Evolutionary conservation across 495 filamentous ascomycete species (phyloP).

Genomic region (Penicillium atrosanguineum): DNA sequence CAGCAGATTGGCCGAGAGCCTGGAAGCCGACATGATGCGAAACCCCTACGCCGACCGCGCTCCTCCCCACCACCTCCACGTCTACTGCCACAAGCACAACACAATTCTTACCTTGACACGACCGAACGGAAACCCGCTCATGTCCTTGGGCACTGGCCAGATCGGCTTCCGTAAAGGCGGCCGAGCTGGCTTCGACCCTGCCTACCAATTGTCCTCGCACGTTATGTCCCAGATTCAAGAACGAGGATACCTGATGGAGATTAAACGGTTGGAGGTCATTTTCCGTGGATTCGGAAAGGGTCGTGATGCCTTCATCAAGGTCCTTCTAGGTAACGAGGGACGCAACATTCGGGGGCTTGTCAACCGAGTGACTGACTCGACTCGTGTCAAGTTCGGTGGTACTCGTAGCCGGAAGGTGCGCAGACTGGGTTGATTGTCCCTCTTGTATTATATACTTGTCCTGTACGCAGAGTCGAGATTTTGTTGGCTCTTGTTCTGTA

Average conservation of each 20-base stretch:
- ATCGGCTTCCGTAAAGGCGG: conserved; percentile 80
- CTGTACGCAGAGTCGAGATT: not conserved
- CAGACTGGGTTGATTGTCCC: conserved; percentile 63
- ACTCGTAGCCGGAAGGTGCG: conserved; percentile 78
- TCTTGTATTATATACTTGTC: not conserved
- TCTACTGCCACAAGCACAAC: conserved; percentile 88
- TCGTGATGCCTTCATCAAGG: conserved; percentile 85
- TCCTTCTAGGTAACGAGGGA: conserved; percentile 82
- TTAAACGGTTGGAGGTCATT: conserved; percentile 64
- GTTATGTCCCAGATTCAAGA: conserved; percentile 77
- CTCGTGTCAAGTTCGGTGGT: conserved; percentile 92
- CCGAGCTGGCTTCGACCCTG: conserved; percentile 84
- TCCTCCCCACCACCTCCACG: conserved; percentile 76
- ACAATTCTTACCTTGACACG: conserved; percentile 83
- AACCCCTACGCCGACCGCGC: conserved; percentile 36
- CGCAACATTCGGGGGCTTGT: conserved; percentile 67
- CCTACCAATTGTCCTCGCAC: conserved; percentile 80
- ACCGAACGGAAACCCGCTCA: conserved; percentile 71
- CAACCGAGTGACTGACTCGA: conserved; percentile 73
- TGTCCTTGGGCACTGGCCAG: conserved; percentile 76
- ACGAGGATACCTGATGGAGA: conserved; percentile 60
- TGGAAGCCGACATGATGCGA: conserved; percentile 41
- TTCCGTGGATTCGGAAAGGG: conserved; percentile 81
- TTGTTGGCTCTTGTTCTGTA: conserved; percentile 10
- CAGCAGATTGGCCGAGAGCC: conserved; percentile 30